These are phyloP conservation scores for Phytophthora pluvialis DNA, from an alignment of 352 stramenopile species.

Conservation along the genomic window DNA sequence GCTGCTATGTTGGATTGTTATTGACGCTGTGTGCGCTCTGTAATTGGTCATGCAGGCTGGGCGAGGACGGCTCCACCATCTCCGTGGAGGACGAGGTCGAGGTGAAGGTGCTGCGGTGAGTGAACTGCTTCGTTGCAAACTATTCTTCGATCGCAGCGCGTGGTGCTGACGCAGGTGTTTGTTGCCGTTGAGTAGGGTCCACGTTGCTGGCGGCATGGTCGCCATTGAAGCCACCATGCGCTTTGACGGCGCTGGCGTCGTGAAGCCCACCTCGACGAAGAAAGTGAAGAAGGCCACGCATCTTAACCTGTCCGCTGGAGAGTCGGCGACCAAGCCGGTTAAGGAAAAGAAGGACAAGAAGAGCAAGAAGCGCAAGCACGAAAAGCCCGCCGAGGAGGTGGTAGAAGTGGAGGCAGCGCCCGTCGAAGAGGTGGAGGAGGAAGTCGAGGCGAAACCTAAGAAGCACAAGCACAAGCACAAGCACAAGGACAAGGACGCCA, in stretches of 20 bases:
- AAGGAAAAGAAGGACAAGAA: conserved; percentile 43
- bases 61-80: conserved; percentile 60
- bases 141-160: neutral
- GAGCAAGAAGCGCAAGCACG: conserved; percentile 46
- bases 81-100: conserved; percentile 66
- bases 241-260: conserved; percentile 19
- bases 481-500: conserved; percentile 40
- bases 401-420: conserved; percentile 30
- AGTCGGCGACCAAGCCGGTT: conserved; percentile 10
- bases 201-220: conserved; percentile 80
- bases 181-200: conserved; percentile 43
- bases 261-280: conserved; percentile 10
- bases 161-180: conserved; percentile 11
- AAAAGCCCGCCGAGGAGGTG: conserved; percentile 26
- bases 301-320: conserved; percentile 21
- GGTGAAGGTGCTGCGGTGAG: conserved; percentile 68
- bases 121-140: neutral
- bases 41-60: conserved; percentile 44
- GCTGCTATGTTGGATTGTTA: neutral
- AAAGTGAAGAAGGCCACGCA: conserved; percentile 24
- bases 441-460: conserved; percentile 30
- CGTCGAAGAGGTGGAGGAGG: neutral
- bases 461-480: conserved; percentile 46
- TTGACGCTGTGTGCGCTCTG: conserved; percentile 15
- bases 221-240: conserved; percentile 84